Evolutionary conservation across 192 early-diverging fungal species (phyloP).

Genomic region (Phlyctochytrium bullatum): DNA sequence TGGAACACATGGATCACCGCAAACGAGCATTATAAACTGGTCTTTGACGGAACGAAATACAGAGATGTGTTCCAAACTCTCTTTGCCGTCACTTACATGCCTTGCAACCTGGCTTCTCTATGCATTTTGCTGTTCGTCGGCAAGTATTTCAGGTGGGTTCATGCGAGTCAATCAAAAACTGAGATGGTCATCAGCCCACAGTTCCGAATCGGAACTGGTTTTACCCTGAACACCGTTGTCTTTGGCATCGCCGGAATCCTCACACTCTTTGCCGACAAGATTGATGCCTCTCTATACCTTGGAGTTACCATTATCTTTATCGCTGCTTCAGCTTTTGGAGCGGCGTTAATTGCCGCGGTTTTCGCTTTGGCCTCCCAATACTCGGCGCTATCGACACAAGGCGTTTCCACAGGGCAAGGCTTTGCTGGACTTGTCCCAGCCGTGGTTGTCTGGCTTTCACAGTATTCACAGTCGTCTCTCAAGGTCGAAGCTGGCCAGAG

Average conservation of each 20-base stretch:
- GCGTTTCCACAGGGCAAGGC: constrained; percentile 1
- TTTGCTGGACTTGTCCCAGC: constrained; percentile 5
- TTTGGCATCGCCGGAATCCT: background rate
- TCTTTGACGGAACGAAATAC: background rate
- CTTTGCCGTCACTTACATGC: constrained; percentile 1
- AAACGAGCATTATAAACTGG: background rate
- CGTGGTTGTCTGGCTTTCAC: background rate
- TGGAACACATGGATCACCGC: constrained; percentile 8
- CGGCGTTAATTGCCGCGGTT: background rate
- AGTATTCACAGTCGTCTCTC: background rate
- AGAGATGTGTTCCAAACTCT: background rate
- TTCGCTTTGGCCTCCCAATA: constrained; percentile 1
- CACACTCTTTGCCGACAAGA: background rate
- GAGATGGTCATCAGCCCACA: background rate
- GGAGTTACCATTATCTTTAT: background rate
- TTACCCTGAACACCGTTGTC: background rate
- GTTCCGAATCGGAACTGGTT: background rate
- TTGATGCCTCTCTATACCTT: background rate
- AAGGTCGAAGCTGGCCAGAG: background rate
- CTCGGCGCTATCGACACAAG: background rate
- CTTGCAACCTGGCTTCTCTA: background rate
- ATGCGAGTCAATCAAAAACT: background rate
- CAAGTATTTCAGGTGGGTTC: background rate
- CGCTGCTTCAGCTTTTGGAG: background rate
- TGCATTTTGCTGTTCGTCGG: background rate